phyloP scores from a whole-genome alignment of 352 stramenopile genomes.

The Phytophthora hybrid region DNA sequence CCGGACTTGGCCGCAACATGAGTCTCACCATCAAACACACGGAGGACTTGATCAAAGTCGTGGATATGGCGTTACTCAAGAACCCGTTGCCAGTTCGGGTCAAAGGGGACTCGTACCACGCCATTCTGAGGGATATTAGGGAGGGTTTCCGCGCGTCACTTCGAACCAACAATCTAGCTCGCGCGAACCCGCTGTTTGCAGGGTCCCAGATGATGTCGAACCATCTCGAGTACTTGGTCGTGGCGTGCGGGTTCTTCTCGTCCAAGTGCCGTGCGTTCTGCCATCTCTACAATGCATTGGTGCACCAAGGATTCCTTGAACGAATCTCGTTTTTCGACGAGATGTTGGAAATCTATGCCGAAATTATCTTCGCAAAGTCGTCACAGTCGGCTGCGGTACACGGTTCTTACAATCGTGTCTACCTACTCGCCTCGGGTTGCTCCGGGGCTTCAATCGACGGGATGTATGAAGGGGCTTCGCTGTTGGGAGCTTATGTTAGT shows the following conservation, averaged over 20 bases:
- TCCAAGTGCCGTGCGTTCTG: constrained; percentile 32
- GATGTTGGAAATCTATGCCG: constrained; percentile 28
- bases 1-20: constrained; percentile 23
- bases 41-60: constrained; percentile 21
- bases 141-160: constrained; percentile 2
- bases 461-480: constrained; percentile 20
- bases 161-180: constrained; percentile 13
- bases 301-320: constrained; percentile 17
- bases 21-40: constrained; percentile 32
- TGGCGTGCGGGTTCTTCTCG: constrained; percentile 24
- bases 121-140: background rate
- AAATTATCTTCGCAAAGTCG: constrained; percentile 37
- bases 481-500: background rate
- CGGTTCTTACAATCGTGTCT: constrained; percentile 34
- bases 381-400: constrained; percentile 18
- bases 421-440: constrained; percentile 14
- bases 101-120: constrained; percentile 6
- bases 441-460: constrained; percentile 15
- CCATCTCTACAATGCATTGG: constrained; percentile 41
- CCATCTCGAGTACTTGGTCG: constrained; percentile 27
- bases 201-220: constrained; percentile 35
- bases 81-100: constrained; percentile 8
- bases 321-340: constrained; percentile 36
- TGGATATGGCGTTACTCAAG: constrained; percentile 20
- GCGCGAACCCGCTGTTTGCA: constrained; percentile 36